Conservation (phyloP, 805 yeast species). For the Yamadazyma phyllophila region DNA sequence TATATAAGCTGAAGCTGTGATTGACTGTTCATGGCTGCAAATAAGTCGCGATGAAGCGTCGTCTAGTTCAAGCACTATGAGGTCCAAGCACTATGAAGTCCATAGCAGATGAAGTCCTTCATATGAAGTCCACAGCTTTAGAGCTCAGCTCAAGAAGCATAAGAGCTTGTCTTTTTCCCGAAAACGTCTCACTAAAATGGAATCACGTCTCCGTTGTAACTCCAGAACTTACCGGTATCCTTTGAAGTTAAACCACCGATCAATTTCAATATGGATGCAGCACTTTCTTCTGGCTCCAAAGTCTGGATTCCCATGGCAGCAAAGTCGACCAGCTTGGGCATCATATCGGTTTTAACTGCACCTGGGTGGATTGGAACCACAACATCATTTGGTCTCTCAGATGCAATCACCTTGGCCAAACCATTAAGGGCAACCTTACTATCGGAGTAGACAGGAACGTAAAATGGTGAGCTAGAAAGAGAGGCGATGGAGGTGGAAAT, state of each 20-base stretch:
- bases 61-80: too few relatives aligned
- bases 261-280: neutral
- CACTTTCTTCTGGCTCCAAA: neutral
- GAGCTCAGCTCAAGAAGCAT: too few relatives aligned
- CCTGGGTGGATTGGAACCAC: slow-evolving; percentile 40
- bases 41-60: too few relatives aligned
- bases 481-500: slow-evolving; percentile 15
- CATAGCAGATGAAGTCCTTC: too few relatives aligned
- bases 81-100: too few relatives aligned
- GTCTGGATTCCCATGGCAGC: neutral
- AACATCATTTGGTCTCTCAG: slow-evolving; percentile 22
- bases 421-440: slow-evolving; percentile 36
- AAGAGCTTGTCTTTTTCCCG: too few relatives aligned
- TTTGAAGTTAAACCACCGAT: neutral
- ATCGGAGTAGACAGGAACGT: slow-evolving; percentile 20
- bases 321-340: neutral
- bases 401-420: slow-evolving; percentile 21
- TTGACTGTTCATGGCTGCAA: too few relatives aligned
- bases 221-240: slow-evolving; percentile 1
- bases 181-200: neutral
- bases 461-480: neutral
- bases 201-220: neutral
- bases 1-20: too few relatives aligned
- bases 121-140: too few relatives aligned
- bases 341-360: slow-evolving; percentile 34